Evolutionary conservation across 2,329 filamentous ascomycete species (phyloP).

Genomic region (Elsinoe arachidis): DNA sequence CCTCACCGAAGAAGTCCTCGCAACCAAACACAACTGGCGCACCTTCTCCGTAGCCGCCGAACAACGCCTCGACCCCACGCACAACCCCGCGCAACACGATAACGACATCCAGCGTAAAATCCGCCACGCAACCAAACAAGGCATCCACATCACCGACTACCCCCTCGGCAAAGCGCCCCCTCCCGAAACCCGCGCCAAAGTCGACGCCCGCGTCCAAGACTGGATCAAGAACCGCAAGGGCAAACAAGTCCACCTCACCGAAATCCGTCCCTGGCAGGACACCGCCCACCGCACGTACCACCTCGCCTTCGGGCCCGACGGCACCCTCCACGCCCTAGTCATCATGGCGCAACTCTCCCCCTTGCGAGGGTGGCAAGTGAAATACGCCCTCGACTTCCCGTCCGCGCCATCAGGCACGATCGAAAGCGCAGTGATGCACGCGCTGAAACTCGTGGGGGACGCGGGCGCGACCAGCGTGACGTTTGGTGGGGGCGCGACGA

Average conservation of each 20-base stretch:
- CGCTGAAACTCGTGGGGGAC: conserved; percentile 53
- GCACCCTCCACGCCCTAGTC: conserved; percentile 67
- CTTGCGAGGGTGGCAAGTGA: conserved; percentile 82
- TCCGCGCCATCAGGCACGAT: conserved; percentile 78
- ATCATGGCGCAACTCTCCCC: conserved; percentile 74
- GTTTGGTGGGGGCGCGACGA: conserved; percentile 75
- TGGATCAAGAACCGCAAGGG: conserved; percentile 78
- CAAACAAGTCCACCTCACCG: conserved; percentile 79
- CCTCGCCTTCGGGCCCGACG: conserved; percentile 64
- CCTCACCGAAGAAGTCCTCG: conserved; percentile 71
- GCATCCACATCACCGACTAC: conserved; percentile 69
- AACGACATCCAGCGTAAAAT: conserved; percentile 64
- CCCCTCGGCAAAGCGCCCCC: conserved; percentile 54
- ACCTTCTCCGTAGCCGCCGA: conserved; percentile 83
- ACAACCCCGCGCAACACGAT: conserved; percentile 59
- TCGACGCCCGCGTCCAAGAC: conserved; percentile 64
- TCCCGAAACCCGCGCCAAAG: conserved; percentile 58
- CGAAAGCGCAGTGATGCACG: conserved; percentile 68
- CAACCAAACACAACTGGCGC: conserved; percentile 73
- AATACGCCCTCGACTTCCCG: conserved; percentile 93
- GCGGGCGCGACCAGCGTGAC: conserved; percentile 61
- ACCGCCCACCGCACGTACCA: conserved; percentile 77
- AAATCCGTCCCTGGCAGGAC: conserved; percentile 83
- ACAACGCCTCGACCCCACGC: conserved; percentile 69
- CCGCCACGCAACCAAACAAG: conserved; percentile 71